A percentile compares a stretch with the other conserved stretches of the same genome.
These are phyloP conservation scores for Pilatotrama ljubarskyi DNA, from an alignment of 768 basidiomycete species.

Conservation along the genomic window DNA sequence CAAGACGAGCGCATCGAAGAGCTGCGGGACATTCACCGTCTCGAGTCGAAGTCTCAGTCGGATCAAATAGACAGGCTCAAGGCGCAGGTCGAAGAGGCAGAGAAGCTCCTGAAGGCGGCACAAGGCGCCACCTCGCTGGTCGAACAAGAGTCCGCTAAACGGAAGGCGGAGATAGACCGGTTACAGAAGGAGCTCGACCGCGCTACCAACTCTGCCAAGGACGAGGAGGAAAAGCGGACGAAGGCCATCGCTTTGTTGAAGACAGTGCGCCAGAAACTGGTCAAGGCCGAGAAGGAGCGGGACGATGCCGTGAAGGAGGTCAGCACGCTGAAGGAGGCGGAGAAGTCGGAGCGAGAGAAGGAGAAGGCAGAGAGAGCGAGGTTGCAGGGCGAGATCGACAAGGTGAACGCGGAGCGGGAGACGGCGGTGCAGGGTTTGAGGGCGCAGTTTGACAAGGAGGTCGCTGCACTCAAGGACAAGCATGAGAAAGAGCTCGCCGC, in stretches of 20 bases:
- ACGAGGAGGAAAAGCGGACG: conserved; percentile 96
- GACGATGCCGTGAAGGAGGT: conserved; percentile 74
- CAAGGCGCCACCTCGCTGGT: conserved; percentile 48
- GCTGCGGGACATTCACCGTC: conserved; percentile 76
- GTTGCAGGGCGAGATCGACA: conserved; percentile 66
- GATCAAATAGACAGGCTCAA: conserved; percentile 72
- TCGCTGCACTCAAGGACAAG: conserved; percentile 56
- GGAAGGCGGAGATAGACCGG: conserved; percentile 54
- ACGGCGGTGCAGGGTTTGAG: conserved; percentile 58
- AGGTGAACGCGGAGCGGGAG: conserved; percentile 61
- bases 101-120: conserved; percentile 64
- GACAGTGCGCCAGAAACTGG: conserved; percentile 94
- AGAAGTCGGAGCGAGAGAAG: conserved; percentile 52
- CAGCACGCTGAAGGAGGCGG: conserved; percentile 50
- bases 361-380: conserved; percentile 48
- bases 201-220: conserved; percentile 65
- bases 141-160: conserved; percentile 51
- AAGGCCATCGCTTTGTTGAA: conserved; percentile 93
- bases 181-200: conserved; percentile 66
- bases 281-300: conserved; percentile 92
- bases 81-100: conserved; percentile 66
- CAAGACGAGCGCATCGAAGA: conserved; percentile 87
- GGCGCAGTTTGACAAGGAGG: conserved; percentile 72
- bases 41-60: conserved; percentile 78
- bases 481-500: conserved; percentile 73